A percentile compares a stretch with the other conserved stretches of the same genome.
phyloP scores from a whole-genome alignment of 306 rosid genomes.

The Trifolium repens region DNA sequence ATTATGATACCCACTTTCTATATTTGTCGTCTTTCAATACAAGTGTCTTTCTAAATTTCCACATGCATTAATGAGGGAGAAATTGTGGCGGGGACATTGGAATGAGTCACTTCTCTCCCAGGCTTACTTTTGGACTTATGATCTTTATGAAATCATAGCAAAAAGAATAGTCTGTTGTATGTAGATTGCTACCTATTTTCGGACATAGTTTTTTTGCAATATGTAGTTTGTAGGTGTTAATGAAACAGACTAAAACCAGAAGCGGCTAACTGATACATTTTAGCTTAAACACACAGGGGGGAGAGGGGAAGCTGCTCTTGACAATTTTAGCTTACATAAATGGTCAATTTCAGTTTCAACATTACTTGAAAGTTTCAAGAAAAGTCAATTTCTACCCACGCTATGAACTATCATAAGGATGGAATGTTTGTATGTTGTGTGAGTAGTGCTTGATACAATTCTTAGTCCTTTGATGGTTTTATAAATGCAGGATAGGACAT shows the following conservation, averaged over 20 bases:
- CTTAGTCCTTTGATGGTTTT: constrained; percentile 35
- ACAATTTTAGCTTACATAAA: neutral
- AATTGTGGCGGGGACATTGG: neutral
- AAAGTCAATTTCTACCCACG: constrained; percentile 15
- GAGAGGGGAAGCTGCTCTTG: constrained; percentile 9
- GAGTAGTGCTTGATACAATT: constrained; percentile 12
- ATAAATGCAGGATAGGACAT: constrained; percentile 72
- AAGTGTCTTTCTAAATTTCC: too few relatives aligned
- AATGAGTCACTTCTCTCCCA: neutral
- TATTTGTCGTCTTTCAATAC: too few relatives aligned
- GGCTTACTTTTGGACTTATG: constrained; percentile 2
- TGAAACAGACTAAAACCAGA: constrained; percentile 9
- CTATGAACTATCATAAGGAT: constrained; percentile 7
- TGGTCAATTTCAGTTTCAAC: neutral
- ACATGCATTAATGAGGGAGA: neutral
- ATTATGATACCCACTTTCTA: too few relatives aligned
- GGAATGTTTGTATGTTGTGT: constrained; percentile 16
- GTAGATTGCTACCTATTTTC: constrained; percentile 11
- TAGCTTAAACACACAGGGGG: neutral
- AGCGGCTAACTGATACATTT: constrained; percentile 6
- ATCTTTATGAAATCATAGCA: neutral
- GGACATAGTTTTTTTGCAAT: constrained; percentile 13
- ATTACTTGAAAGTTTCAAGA: neutral
- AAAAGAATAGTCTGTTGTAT: neutral
- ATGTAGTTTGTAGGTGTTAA: constrained; percentile 7